These are phyloP conservation scores for Epichloe elymi DNA, from an alignment of 2,329 filamentous ascomycete genomes.

Conservation along the genomic window DNA sequence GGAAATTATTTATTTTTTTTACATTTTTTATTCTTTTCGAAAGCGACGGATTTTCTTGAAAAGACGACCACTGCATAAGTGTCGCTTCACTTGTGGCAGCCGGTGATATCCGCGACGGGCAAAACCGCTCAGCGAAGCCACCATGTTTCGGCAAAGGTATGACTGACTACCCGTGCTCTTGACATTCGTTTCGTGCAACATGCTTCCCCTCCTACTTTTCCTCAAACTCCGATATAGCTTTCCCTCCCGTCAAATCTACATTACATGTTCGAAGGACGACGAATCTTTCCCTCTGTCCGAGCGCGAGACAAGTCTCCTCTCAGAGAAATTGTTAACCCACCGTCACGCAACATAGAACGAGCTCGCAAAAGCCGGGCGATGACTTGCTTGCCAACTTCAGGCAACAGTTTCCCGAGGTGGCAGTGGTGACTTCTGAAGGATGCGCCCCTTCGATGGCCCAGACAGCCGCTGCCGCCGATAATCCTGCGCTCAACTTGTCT, in stretches of 20 bases:
- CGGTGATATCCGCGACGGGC: neutral
- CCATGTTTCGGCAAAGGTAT: constrained; percentile 11
- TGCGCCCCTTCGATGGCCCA: constrained; percentile 25
- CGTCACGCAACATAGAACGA: constrained; percentile 37
- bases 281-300: neutral
- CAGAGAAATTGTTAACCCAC: neutral
- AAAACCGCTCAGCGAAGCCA: neutral
- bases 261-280: neutral
- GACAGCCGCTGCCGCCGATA: constrained; percentile 17
- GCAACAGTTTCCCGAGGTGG: constrained; percentile 65
- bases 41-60: neutral
- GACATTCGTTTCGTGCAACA: neutral
- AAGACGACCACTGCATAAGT: neutral
- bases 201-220: neutral
- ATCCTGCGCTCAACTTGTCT: constrained; percentile 11
- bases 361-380: constrained; percentile 69
- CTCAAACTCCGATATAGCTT: neutral
- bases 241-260: neutral
- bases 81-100: neutral
- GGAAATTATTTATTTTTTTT: too few relatives aligned
- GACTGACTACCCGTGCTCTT: neutral
- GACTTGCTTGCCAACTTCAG: constrained; percentile 74
- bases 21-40: neutral
- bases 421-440: constrained; percentile 35
- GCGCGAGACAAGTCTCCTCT: neutral